These are phyloP conservation scores for Endogone sp. DNA, from an alignment of 192 early-diverging fungal genomes.

Conservation along the genomic window DNA sequence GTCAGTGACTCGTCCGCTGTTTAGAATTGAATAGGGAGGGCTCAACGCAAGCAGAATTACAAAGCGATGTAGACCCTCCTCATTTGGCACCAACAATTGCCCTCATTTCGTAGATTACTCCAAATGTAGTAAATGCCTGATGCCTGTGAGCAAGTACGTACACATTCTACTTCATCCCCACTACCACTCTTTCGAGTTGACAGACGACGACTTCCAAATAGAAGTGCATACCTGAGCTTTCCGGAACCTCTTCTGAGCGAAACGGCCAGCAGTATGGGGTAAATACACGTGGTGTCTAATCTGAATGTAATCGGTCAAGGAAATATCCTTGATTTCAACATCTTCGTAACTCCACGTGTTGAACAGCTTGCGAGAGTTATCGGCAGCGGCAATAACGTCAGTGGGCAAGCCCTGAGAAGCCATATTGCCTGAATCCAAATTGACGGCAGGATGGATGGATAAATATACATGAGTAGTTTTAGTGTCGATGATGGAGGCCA, in stretches of 20 bases:
- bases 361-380: conserved; percentile 63
- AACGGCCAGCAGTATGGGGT: conserved; percentile 98
- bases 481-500: too few relatives aligned
- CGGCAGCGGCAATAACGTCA: conserved; percentile 47
- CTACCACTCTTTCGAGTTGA: too few relatives aligned
- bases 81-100: too few relatives aligned
- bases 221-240: conserved; percentile 80
- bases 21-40: too few relatives aligned
- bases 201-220: neutral
- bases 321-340: conserved; percentile 87
- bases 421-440: conserved; percentile 24
- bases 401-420: conserved; percentile 51
- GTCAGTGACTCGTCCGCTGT: too few relatives aligned
- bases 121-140: too few relatives aligned
- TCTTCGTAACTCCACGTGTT: conserved; percentile 91
- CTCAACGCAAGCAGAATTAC: too few relatives aligned
- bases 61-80: too few relatives aligned
- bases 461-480: too few relatives aligned
- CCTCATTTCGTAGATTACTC: too few relatives aligned
- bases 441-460: neutral
- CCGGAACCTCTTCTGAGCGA: conserved; percentile 94
- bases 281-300: conserved; percentile 91
- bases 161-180: too few relatives aligned
- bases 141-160: too few relatives aligned
- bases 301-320: conserved; percentile 89